Evolutionary conservation across 768 basidiomycete species (phyloP).

Genomic region (Collybia sordida): DNA sequence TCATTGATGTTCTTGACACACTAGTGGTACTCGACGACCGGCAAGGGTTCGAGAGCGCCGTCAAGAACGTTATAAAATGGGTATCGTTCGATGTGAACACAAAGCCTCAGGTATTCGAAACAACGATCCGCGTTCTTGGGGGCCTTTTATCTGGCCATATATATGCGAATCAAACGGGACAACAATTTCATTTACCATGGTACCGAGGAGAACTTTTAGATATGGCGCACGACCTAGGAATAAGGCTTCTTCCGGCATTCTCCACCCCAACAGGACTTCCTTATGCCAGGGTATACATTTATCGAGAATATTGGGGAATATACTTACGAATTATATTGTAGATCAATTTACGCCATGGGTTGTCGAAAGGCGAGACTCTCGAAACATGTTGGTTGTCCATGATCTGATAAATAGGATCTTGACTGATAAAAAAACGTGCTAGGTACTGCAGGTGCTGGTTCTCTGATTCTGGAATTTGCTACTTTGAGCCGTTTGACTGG

Average conservation of each 20-base stretch:
- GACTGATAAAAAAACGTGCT: conserved; percentile 7
- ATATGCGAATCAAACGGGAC: conserved; percentile 65
- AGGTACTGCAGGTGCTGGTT: conserved; percentile 94
- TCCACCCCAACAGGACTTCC: conserved; percentile 89
- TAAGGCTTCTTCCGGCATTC: conserved; percentile 88
- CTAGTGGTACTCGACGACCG: conserved; percentile 85
- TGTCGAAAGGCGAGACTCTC: conserved; percentile 70
- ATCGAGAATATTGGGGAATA: conserved; percentile 2
- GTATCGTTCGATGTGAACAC: conserved; percentile 93
- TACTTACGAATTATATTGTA: conserved; percentile 23
- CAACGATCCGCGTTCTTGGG: conserved; percentile 91
- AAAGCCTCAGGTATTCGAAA: conserved; percentile 98
- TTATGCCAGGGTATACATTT: conserved; percentile 69
- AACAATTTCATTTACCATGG: conserved; percentile 79
- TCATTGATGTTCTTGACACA: conserved; percentile 84
- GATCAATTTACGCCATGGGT: conserved; percentile 84
- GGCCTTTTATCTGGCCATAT: conserved; percentile 86
- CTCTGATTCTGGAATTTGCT: conserved; percentile 92
- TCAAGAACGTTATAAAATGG: conserved; percentile 76
- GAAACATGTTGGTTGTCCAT: conserved; percentile 78
- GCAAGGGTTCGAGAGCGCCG: conserved; percentile 78
- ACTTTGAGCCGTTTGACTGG: conserved; percentile 89
- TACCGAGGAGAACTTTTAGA: conserved; percentile 78
- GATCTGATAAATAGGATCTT: background rate
- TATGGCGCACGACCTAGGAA: conserved; percentile 85